These are phyloP conservation scores for Neospermospora avenae DNA, from an alignment of 2,329 filamentous ascomycete genomes.

Conservation along the genomic window DNA sequence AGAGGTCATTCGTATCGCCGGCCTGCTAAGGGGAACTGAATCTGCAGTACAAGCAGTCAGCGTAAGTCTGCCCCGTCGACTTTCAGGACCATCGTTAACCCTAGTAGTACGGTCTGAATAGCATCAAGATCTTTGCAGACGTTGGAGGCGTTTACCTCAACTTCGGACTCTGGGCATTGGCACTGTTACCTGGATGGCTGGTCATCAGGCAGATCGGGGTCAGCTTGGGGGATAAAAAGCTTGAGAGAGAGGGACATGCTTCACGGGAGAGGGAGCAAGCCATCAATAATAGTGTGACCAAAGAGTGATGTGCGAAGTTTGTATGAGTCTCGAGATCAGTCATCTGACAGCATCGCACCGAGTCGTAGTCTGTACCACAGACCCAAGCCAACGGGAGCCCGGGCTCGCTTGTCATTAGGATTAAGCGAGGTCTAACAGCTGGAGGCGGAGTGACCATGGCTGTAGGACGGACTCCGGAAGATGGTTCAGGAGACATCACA, in stretches of 20 bases:
- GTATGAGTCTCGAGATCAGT: background rate
- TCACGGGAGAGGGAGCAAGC: background rate
- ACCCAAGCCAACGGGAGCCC: background rate
- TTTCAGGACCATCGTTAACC: background rate
- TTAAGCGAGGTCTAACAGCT: background rate
- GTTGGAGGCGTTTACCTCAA: slow-evolving; percentile 69
- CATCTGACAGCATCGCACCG: background rate
- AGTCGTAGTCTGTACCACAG: background rate
- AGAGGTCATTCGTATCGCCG: slow-evolving; percentile 66
- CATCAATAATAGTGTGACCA: background rate
- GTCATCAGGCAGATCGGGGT: slow-evolving; percentile 45
- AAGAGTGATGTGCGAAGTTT: background rate
- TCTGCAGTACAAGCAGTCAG: slow-evolving; percentile 71
- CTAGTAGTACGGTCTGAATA: slow-evolving; percentile 59
- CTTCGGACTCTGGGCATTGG: slow-evolving; percentile 63
- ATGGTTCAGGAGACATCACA: background rate
- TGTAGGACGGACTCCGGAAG: background rate
- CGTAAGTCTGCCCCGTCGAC: slow-evolving; percentile 32
- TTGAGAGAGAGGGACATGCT: slow-evolving; percentile 23
- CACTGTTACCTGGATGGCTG: slow-evolving; percentile 64
- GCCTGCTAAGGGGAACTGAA: slow-evolving; percentile 66
- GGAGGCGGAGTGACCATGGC: background rate
- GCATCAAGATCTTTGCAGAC: slow-evolving; percentile 58
- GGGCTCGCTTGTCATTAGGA: background rate
- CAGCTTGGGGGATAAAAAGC: slow-evolving; percentile 27